phyloP scores from a whole-genome alignment of 495 filamentous ascomycete genomes.

The Aspergillus ellipticus region DNA sequence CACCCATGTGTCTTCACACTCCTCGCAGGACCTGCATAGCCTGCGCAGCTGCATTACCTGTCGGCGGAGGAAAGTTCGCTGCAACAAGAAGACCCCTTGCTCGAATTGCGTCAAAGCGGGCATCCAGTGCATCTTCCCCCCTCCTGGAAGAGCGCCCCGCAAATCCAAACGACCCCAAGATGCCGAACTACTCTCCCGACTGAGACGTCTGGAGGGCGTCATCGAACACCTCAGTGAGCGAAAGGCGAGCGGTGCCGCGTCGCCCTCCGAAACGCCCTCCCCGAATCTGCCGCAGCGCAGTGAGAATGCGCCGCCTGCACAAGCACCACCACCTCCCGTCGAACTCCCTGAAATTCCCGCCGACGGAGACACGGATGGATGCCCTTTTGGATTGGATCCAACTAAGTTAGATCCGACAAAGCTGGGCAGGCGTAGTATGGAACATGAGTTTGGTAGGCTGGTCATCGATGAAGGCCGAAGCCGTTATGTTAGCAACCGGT shows the following conservation, averaged over 20 bases:
- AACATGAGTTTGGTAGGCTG: constrained; percentile 73
- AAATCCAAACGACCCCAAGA: constrained; percentile 64
- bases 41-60: constrained; percentile 82
- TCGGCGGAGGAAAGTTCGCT: constrained; percentile 78
- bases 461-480: constrained; percentile 78
- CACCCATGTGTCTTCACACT: constrained; percentile 1
- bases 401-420: constrained; percentile 11
- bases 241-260: constrained; percentile 7
- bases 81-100: constrained; percentile 81
- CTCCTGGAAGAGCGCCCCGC: constrained; percentile 74
- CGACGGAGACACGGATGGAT: constrained; percentile 17
- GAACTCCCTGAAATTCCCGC: constrained; percentile 1
- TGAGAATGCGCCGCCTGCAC: constrained; percentile 6
- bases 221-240: constrained; percentile 60
- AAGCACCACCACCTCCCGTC: too few species aligned
- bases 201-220: constrained; percentile 77
- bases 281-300: constrained; percentile 5
- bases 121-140: constrained; percentile 79
- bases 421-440: constrained; percentile 31
- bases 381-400: constrained; percentile 27
- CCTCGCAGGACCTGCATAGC: constrained; percentile 44
- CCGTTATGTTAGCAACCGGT: constrained; percentile 82
- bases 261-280: constrained; percentile 4
- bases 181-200: constrained; percentile 70
- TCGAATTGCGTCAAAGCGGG: constrained; percentile 76